Evolutionary conservation across 75 land plant species (phyloP).

Genomic region (Pinus tabuliformis): DNA sequence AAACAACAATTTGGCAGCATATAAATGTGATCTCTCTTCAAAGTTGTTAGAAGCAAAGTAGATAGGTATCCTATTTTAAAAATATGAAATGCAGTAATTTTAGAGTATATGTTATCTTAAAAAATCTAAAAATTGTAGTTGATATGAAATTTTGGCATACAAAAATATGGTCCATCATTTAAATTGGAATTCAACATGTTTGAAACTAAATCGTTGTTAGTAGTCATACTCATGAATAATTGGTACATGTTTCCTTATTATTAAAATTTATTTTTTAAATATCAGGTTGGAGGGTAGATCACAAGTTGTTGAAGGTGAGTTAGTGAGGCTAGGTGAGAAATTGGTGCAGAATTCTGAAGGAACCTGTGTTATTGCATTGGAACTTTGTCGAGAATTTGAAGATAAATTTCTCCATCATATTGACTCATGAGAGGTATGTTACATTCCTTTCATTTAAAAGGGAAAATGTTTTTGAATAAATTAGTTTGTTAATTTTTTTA

Average conservation of each 20-base stretch:
- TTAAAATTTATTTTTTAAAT: background rate
- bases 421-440: slow-evolving; percentile 77
- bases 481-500: background rate
- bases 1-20: too few species aligned
- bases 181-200: too few species aligned
- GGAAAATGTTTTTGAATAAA: background rate
- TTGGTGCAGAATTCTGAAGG: slow-evolving; percentile 86
- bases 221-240: too few species aligned
- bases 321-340: slow-evolving; percentile 88
- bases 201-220: too few species aligned
- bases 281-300: slow-evolving; percentile 89
- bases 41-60: too few species aligned
- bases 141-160: too few species aligned
- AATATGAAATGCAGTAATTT: too few species aligned
- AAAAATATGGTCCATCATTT: too few species aligned
- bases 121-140: too few species aligned
- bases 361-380: slow-evolving; percentile 88
- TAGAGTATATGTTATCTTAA: too few species aligned
- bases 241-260: background rate
- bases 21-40: too few species aligned
- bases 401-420: slow-evolving; percentile 91
- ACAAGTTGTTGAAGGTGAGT: slow-evolving; percentile 83
- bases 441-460: background rate
- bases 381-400: slow-evolving; percentile 98
- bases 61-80: too few species aligned